Evolutionary conservation across 73 alveolate species (phyloP).

Genomic region (Paramecium pentaurelia): DNA sequence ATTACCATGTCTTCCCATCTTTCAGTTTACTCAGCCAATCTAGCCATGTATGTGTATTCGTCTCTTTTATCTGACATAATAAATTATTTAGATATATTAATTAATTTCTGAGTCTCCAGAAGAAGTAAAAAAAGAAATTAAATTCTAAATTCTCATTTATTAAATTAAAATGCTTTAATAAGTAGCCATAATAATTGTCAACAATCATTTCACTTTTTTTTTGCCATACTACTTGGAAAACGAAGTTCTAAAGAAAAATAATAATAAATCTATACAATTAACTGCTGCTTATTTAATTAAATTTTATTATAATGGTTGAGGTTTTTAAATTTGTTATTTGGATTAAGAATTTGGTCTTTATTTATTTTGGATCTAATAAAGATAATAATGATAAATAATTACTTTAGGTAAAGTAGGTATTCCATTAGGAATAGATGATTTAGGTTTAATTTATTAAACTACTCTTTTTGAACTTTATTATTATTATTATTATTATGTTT

Average conservation of each 20-base stretch:
- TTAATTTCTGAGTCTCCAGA: neutral
- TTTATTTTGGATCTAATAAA: neutral
- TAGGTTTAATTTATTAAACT: neutral
- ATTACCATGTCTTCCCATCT: constrained; percentile 62
- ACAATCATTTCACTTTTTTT: neutral
- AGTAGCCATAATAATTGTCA: neutral
- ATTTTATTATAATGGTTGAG: neutral
- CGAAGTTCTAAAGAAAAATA: neutral
- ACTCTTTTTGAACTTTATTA: neutral
- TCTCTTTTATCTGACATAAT: constrained; percentile 57
- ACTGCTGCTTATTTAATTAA: neutral
- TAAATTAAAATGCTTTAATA: neutral
- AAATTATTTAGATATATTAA: neutral
- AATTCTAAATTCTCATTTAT: neutral
- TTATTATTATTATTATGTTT: neutral
- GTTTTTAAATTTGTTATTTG: neutral
- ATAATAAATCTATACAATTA: neutral
- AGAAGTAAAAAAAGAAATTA: neutral
- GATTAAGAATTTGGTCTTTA: neutral
- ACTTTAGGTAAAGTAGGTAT: neutral
- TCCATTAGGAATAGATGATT: neutral
- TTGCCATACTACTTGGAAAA: constrained; percentile 14
- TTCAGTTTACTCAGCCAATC: constrained; percentile 62
- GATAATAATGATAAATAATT: neutral
- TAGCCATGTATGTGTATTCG: constrained; percentile 61